Percentiles rank a stretch among this genome's conserved stretches.
phyloP scores from a whole-genome alignment of 2,329 filamentous ascomycete genomes.

The Tolypocladium sp. region DNA sequence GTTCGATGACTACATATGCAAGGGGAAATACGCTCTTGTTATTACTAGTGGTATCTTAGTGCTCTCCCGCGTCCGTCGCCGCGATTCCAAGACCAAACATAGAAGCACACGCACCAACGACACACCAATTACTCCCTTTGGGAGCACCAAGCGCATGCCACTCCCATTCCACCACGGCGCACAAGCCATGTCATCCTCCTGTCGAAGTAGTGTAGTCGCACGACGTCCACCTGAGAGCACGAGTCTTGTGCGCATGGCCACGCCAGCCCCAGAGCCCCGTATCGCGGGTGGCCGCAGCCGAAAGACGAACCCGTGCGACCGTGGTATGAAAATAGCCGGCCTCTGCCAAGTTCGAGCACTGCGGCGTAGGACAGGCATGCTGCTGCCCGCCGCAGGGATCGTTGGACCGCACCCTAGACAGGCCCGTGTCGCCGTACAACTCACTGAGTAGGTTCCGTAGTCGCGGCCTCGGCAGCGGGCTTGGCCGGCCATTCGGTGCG shows the following conservation, averaged over 20 bases:
- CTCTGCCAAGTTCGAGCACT: not conserved
- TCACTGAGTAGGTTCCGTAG: not conserved
- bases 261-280: not conserved
- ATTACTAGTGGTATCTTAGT: not conserved
- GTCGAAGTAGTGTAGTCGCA: not conserved
- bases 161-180: not conserved
- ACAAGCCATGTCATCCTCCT: not conserved
- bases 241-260: not conserved
- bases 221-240: not conserved
- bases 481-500: conserved; percentile 43
- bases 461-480: conserved; percentile 2
- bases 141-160: not conserved
- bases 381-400: not conserved
- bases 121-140: too few relatives aligned
- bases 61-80: not conserved
- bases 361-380: not conserved
- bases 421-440: not conserved
- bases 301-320: not conserved
- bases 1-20: not conserved
- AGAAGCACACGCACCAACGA: not conserved
- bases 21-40: not conserved
- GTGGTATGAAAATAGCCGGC: not conserved
- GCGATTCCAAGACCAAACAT: not conserved
- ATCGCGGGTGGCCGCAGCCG: not conserved
- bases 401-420: too few relatives aligned